phyloP scores from a whole-genome alignment of 2,329 filamentous ascomycete genomes.

The Neocucurbitaria cava region DNA sequence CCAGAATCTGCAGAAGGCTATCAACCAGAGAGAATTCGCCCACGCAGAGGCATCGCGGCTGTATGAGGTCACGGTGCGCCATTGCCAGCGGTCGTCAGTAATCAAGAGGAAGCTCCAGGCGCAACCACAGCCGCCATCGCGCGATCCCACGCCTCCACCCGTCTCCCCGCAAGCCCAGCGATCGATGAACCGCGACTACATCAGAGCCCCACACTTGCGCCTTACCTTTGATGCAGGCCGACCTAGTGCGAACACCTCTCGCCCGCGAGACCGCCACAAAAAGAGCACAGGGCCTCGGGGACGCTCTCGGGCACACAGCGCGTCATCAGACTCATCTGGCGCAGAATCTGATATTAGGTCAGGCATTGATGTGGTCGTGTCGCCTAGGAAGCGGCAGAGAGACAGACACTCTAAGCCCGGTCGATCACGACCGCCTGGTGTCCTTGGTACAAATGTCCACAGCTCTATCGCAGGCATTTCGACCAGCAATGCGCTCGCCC shows the following conservation, averaged over 20 bases:
- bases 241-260: conserved; percentile 26
- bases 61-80: conserved; percentile 64
- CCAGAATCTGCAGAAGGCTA: conserved; percentile 60
- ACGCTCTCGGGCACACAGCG: conserved; percentile 19
- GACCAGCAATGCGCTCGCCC: conserved; percentile 66
- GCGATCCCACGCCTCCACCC: conserved; percentile 64
- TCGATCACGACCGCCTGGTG: conserved; percentile 51
- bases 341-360: conserved; percentile 28
- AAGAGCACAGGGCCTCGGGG: conserved; percentile 22
- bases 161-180: conserved; percentile 49
- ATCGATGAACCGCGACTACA: conserved; percentile 27
- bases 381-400: conserved; percentile 32
- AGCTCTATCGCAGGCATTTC: conserved; percentile 64
- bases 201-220: conserved; percentile 37
- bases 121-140: conserved; percentile 65
- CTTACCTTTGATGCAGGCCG: conserved; percentile 35
- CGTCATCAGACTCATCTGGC: conserved; percentile 21
- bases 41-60: conserved; percentile 64
- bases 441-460: conserved; percentile 61
- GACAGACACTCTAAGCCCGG: conserved; percentile 51
- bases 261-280: conserved; percentile 30
- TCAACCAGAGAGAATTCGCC: conserved; percentile 63
- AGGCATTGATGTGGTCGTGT: conserved; percentile 23
- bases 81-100: conserved; percentile 63
- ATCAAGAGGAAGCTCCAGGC: conserved; percentile 69